phyloP scores from a whole-genome alignment of 2,329 filamentous ascomycete species.

The Colletotrichum incanum region DNA sequence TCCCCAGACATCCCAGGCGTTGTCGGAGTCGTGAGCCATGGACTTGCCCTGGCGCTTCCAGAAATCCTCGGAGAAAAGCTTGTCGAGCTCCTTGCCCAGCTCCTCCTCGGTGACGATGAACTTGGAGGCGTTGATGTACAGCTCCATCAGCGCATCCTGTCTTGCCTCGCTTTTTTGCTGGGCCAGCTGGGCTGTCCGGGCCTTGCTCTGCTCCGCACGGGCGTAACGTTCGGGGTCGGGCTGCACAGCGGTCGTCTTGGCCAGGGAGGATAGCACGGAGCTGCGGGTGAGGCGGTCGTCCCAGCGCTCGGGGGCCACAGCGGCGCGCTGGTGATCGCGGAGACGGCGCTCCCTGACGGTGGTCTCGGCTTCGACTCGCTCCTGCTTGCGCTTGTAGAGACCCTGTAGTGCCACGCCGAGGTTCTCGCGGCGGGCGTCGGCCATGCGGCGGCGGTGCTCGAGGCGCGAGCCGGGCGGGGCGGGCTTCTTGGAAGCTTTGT shows the following conservation, averaged over 20 bases:
- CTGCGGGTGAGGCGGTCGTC: constrained; percentile 84
- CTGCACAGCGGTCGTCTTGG: constrained; percentile 65
- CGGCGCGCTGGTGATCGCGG: constrained; percentile 60
- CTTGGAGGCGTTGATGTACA: constrained; percentile 89
- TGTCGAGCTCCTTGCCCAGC: constrained; percentile 80
- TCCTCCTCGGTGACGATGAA: constrained; percentile 91
- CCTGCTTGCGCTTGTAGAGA: constrained; percentile 77
- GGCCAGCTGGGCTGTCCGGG: constrained; percentile 60
- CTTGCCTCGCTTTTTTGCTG: constrained; percentile 71
- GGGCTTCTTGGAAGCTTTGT: constrained; percentile 54
- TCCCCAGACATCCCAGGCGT: constrained; percentile 68
- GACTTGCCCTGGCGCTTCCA: constrained; percentile 61
- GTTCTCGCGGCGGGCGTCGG: constrained; percentile 79
- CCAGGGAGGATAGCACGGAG: constrained; percentile 71
- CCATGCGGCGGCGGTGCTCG: constrained; percentile 82
- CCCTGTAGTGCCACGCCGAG: constrained; percentile 79
- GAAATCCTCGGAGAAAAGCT: constrained; percentile 79
- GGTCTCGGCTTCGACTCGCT: constrained; percentile 57
- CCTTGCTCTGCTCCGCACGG: constrained; percentile 61
- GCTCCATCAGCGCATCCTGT: constrained; percentile 82
- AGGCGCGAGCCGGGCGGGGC: constrained; percentile 54
- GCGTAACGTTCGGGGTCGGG: constrained; percentile 76
- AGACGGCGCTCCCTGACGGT: constrained; percentile 62
- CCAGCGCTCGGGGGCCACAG: constrained; percentile 77
- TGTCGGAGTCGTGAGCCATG: constrained; percentile 54